Percentiles rank a stretch among this genome's conserved stretches.
Evolutionary conservation across 345 rosid species (phyloP).

Genomic region (Lepidium africanum): DNA sequence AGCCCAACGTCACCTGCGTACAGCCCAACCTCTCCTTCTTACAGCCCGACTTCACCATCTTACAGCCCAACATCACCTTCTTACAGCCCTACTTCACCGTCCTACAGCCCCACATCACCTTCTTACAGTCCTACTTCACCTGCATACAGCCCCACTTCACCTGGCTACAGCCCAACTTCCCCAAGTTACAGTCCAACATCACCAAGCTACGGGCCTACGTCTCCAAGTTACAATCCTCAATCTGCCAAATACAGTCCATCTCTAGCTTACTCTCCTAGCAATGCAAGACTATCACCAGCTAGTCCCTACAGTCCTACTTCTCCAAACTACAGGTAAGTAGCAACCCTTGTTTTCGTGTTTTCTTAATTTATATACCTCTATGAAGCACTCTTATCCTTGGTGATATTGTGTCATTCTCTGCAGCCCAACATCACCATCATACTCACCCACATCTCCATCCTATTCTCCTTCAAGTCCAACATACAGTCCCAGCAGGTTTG

Average conservation of each 20-base stretch:
- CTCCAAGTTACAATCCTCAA: slow-evolving; percentile 57
- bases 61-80: slow-evolving; percentile 87
- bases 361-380: neutral
- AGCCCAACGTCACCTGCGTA: slow-evolving; percentile 80
- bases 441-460: slow-evolving; percentile 91
- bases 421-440: slow-evolving; percentile 90
- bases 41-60: slow-evolving; percentile 80
- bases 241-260: slow-evolving; percentile 78
- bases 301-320: slow-evolving; percentile 97
- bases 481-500: slow-evolving; percentile 89
- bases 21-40: slow-evolving; percentile 76
- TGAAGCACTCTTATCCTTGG: neutral
- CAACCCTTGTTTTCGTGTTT: neutral
- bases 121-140: slow-evolving; percentile 84
- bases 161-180: slow-evolving; percentile 78
- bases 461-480: slow-evolving; percentile 91
- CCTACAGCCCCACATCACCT: slow-evolving; percentile 76
- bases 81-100: slow-evolving; percentile 73
- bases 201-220: slow-evolving; percentile 67
- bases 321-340: slow-evolving; percentile 70
- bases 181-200: slow-evolving; percentile 77
- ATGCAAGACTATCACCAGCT: slow-evolving; percentile 76
- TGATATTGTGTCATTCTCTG: slow-evolving; percentile 3
- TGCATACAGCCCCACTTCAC: slow-evolving; percentile 71
- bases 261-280: slow-evolving; percentile 84